A percentile compares a stretch with the other conserved stretches of the same genome.
Conservation (phyloP, 2,329 filamentous ascomycete genomes). For the Trichophyton rubrum region DNA sequence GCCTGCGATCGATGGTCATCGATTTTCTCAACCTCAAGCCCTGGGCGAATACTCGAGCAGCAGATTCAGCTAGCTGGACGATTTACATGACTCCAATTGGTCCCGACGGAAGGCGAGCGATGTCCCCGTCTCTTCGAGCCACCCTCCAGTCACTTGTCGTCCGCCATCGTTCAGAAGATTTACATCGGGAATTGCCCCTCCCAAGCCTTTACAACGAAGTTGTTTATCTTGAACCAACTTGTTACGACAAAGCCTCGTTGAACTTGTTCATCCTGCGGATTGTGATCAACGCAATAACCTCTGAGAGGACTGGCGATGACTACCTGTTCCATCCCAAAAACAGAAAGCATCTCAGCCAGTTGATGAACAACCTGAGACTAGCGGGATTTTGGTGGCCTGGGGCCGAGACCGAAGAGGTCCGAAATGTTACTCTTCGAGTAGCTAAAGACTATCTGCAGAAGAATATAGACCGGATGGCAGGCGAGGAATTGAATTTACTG, state of each 20-base stretch:
- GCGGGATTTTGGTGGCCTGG: conserved; percentile 80
- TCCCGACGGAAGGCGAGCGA: conserved; percentile 40
- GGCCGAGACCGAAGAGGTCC: conserved; percentile 48
- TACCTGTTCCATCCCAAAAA: conserved; percentile 80
- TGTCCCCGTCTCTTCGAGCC: conserved; percentile 42
- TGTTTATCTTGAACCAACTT: conserved; percentile 65
- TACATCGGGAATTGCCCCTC: conserved; percentile 50
- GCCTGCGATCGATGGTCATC: conserved; percentile 52
- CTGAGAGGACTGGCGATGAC: conserved; percentile 68
- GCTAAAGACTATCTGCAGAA: conserved; percentile 56
- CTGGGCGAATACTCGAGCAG: conserved; percentile 54
- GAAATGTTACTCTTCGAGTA: conserved; percentile 52
- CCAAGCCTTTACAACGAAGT: conserved; percentile 61
- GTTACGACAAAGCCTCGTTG: conserved; percentile 68
- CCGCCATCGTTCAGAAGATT: conserved; percentile 61
- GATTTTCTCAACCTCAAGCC: conserved; percentile 66
- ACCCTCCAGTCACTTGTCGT: conserved; percentile 71
- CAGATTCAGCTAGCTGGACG: conserved; percentile 56
- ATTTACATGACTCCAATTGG: conserved; percentile 54
- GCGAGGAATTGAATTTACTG: conserved; percentile 50
- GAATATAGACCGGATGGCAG: conserved; percentile 45
- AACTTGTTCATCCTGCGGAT: conserved; percentile 79
- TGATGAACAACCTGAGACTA: conserved; percentile 69
- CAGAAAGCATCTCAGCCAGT: conserved; percentile 49
- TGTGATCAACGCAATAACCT: conserved; percentile 76